A percentile compares a stretch with the other conserved stretches of the same genome.
Evolutionary conservation across 1,139 yeast genomes (phyloP).

Genomic region (Yamadazyma dushanensis): DNA sequence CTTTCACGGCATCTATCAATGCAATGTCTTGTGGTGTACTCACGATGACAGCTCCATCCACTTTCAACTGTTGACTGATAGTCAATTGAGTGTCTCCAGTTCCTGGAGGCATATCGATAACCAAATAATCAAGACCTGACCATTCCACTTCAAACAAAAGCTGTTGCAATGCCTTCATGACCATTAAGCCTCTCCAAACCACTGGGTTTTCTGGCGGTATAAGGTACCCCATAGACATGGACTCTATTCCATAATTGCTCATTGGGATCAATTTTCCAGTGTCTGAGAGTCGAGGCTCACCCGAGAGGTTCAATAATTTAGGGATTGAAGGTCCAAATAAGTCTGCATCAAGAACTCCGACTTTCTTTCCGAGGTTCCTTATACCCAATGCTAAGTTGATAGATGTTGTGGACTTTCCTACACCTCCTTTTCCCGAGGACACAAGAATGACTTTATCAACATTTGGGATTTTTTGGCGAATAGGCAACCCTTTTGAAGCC

Average conservation of each 20-base stretch:
- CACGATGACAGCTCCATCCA: slow-evolving; percentile 80
- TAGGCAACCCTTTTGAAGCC: slow-evolving; percentile 52
- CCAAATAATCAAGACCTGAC: slow-evolving; percentile 68
- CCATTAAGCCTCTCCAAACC: slow-evolving; percentile 87
- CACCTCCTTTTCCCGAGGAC: slow-evolving; percentile 82
- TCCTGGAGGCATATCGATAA: slow-evolving; percentile 89
- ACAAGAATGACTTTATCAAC: slow-evolving; percentile 66
- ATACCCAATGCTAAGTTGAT: slow-evolving; percentile 70
- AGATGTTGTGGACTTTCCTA: slow-evolving; percentile 58
- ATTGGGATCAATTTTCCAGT: slow-evolving; percentile 65
- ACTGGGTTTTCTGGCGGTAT: slow-evolving; percentile 69
- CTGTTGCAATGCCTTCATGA: slow-evolving; percentile 85
- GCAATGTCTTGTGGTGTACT: slow-evolving; percentile 91
- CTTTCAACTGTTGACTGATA: slow-evolving; percentile 70
- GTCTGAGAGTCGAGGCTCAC: slow-evolving; percentile 62
- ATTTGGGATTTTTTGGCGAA: slow-evolving; percentile 55
- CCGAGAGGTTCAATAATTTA: slow-evolving; percentile 59
- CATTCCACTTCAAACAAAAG: slow-evolving; percentile 78
- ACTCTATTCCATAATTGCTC: slow-evolving; percentile 73
- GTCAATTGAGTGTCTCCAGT: slow-evolving; percentile 89
- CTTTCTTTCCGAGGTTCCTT: slow-evolving; percentile 52
- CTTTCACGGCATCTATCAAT: slow-evolving; percentile 76
- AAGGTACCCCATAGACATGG: slow-evolving; percentile 90
- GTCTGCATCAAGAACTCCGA: slow-evolving; percentile 79
- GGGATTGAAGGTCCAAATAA: slow-evolving; percentile 86